These are phyloP conservation scores for Nyssa sinensis DNA, from an alignment of 148 eudicot species.

Conservation along the genomic window DNA sequence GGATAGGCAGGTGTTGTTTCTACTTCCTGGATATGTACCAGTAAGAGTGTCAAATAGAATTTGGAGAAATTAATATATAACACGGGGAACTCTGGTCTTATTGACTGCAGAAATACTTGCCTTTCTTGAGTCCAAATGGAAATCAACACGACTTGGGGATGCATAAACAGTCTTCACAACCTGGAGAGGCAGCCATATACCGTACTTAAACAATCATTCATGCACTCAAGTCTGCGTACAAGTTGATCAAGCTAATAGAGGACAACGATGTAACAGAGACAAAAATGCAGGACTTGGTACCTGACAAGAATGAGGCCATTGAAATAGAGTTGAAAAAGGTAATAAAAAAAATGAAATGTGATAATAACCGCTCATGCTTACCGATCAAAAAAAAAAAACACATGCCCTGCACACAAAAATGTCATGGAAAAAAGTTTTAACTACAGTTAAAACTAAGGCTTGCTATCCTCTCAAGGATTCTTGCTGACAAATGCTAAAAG, in stretches of 20 bases:
- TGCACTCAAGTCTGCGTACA: conserved; percentile 9
- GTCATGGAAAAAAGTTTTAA: no score
- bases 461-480: no score
- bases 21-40: conserved; percentile 61
- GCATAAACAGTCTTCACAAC: conserved; percentile 99
- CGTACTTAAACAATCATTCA: conserved; percentile 8
- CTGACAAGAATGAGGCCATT: not conserved
- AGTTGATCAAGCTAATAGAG: conserved; percentile 11
- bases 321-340: not conserved
- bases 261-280: not conserved
- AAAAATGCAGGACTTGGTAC: not conserved
- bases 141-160: conserved; percentile 94
- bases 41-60: conserved; percentile 5
- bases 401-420: not conserved
- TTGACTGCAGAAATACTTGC: conserved; percentile 37
- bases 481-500: no score
- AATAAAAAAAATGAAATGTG: not conserved
- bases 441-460: no score
- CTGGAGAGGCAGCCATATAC: conserved; percentile 30
- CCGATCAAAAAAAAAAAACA: no score
- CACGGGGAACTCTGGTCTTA: not conserved
- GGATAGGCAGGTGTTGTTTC: conserved; percentile 97
- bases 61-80: not conserved
- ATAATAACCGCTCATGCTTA: not conserved
- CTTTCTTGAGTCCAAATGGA: conserved; percentile 97